Evolutionary conservation across 2,329 filamentous ascomycete genomes (phyloP).

Genomic region (Beauveria sp.): DNA sequence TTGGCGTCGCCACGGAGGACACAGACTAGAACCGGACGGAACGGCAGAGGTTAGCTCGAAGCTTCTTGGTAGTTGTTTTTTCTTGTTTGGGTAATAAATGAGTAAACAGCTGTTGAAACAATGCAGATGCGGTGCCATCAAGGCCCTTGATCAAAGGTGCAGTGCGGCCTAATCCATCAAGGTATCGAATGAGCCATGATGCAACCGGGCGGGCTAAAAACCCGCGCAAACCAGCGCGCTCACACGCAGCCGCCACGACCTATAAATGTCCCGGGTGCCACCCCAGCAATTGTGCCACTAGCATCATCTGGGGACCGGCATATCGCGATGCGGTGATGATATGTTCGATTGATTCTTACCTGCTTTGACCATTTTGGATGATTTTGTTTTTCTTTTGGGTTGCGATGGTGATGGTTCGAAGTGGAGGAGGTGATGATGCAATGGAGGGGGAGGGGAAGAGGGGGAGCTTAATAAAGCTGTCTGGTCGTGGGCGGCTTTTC

Average conservation of each 20-base stretch:
- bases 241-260: background rate
- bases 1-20: constrained; percentile 97
- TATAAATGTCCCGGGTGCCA: constrained; percentile 5
- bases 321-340: background rate
- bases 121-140: constrained; percentile 20
- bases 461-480: constrained; percentile 8
- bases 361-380: constrained; percentile 96
- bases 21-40: constrained; percentile 55
- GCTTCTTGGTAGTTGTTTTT: background rate
- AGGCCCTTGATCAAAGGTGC: constrained; percentile 18
- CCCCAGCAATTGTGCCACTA: constrained; percentile 6
- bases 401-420: constrained; percentile 16
- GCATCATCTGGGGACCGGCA: background rate
- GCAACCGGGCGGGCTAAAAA: constrained; percentile 28
- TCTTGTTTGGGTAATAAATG: background rate
- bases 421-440: constrained; percentile 12
- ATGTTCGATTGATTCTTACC: constrained; percentile 52
- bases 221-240: constrained; percentile 52
- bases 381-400: constrained; percentile 27
- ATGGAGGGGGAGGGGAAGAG: constrained; percentile 7
- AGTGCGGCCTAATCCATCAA: constrained; percentile 36
- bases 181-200: constrained; percentile 24
- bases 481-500: background rate
- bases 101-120: background rate
- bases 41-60: background rate